Evolutionary conservation across 371 early-diverging fungal species (phyloP), one percentile per base, ranked within the genome.

Genomic region (Mortierella sp.): DNA sequence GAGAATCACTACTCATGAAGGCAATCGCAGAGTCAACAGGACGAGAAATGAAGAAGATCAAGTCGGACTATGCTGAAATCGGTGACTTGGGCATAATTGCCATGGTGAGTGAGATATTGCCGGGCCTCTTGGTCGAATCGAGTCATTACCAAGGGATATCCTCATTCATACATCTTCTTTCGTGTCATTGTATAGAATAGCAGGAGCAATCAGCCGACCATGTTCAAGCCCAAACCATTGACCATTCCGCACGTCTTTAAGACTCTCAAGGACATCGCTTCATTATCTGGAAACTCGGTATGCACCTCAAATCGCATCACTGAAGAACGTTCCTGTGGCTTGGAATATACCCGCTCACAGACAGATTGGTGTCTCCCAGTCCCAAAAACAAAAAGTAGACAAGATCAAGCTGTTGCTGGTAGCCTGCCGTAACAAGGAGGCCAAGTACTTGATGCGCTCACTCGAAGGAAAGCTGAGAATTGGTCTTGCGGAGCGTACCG

Each of bases 391-490:
- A 63, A 98, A 99, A 72, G 85, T 94, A 12, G 90, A 91, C 46
- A 90, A 90, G 71, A 98, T 99, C 55, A 88, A 89, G 34, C 74
- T 86, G 3, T 74, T 99, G 48, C 81, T 99, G 49, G 92, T 93
- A 2, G 86, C 93, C 10, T 96, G 96, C 71, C 80, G 84, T 47
- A 94, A 89, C 43, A 89, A 83, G 59, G 99, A 99, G 80, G 90
- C 97, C 46, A 97, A 96, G 72, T 99, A 90, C 66, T 81, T 99
- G 54, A 95, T 98, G 61, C 81, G 96, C 56, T 94, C 95, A 27
- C 82, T 99, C 23, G 98, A 97, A 78, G 99, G 99, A 19, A 97
- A 96, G 64, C 86, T 99, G 42, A 90, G 99, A 30, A 98, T 99
- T 66, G 99, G 99, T 34, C 83, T 99, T 26, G 99, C 99, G 0